Evolutionary conservation across 352 stramenopile genomes (phyloP).

Genomic region (Pythium grandisporangium): DNA sequence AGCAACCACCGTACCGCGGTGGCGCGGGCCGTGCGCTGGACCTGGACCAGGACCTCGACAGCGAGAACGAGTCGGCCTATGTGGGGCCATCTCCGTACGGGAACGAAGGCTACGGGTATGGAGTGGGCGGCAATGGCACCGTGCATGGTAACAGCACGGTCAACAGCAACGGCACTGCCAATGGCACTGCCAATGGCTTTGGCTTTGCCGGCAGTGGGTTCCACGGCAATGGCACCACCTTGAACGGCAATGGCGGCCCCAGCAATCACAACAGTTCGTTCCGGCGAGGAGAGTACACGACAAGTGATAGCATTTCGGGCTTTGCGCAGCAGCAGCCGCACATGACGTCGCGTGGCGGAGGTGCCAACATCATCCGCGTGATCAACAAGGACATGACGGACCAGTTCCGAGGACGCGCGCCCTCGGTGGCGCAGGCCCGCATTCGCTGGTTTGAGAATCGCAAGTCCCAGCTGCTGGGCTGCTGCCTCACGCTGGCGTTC

Average conservation of each 20-base stretch:
- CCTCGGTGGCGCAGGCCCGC: slow-evolving; percentile 55
- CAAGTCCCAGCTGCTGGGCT: slow-evolving; percentile 81
- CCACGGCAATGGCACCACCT: slow-evolving; percentile 31
- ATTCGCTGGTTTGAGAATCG: slow-evolving; percentile 87
- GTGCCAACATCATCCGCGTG: slow-evolving; percentile 76
- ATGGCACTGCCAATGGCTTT: too few relatives aligned
- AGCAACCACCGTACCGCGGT: too few relatives aligned
- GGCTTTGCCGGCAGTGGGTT: too few relatives aligned
- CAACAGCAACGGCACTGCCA: too few relatives aligned
- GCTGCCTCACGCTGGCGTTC: slow-evolving; percentile 81
- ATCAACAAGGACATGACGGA: slow-evolving; percentile 88
- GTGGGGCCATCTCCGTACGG: too few relatives aligned
- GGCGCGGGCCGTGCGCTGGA: too few relatives aligned
- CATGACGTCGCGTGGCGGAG: slow-evolving; percentile 42
- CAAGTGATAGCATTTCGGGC: slow-evolving; percentile 31
- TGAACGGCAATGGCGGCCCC: slow-evolving; percentile 24
- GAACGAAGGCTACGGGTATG: too few relatives aligned
- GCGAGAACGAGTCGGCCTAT: too few relatives aligned
- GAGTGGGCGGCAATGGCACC: too few relatives aligned
- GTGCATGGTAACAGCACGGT: too few relatives aligned
- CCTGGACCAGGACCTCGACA: too few relatives aligned
- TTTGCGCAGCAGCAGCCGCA: slow-evolving; percentile 42
- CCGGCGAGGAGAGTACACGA: slow-evolving; percentile 14
- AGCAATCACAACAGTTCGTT: too few relatives aligned
- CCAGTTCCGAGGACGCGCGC: slow-evolving; percentile 71